Evolutionary conservation across 2,329 filamentous ascomycete genomes (phyloP).

Genomic region (Aspergillus aculeatus): DNA sequence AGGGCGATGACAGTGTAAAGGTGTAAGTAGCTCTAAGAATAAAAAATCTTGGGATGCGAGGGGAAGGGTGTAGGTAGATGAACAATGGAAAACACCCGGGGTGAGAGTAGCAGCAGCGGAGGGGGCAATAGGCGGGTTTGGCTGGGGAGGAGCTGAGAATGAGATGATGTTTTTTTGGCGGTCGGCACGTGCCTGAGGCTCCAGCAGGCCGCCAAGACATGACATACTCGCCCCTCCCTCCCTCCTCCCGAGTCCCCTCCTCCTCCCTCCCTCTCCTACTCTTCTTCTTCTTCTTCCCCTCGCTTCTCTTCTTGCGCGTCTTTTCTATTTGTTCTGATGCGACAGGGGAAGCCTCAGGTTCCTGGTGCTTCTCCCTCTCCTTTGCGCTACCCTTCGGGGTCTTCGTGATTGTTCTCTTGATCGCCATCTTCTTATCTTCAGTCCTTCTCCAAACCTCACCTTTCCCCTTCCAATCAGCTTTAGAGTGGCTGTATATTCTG

Average conservation of each 20-base stretch:
- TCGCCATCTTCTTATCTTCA: not conserved
- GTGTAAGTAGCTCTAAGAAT: not conserved
- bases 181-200: slow-evolving; percentile 28
- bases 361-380: slow-evolving; percentile 21
- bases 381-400: slow-evolving; percentile 18
- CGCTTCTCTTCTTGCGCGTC: not conserved
- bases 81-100: slow-evolving; percentile 9
- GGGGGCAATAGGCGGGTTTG: slow-evolving; percentile 17
- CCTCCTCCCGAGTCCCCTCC: slow-evolving; percentile 9
- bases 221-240: slow-evolving; percentile 24
- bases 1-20: slow-evolving; percentile 2
- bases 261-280: slow-evolving; percentile 13
- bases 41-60: not conserved
- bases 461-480: not conserved
- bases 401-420: slow-evolving; percentile 1
- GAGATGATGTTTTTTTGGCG: slow-evolving; percentile 31
- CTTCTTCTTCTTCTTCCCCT: slow-evolving; percentile 12
- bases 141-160: slow-evolving; percentile 20
- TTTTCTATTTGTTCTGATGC: not conserved
- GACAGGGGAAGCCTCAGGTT: slow-evolving; percentile 20
- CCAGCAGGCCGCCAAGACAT: slow-evolving; percentile 17
- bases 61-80: slow-evolving; percentile 3
- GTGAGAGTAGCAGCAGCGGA: not conserved
- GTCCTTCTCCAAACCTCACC: not conserved
- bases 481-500: slow-evolving; percentile 11